Evolutionary conservation across 805 yeast species (phyloP).

Genomic region (Nakazawaea wickerhamii): DNA sequence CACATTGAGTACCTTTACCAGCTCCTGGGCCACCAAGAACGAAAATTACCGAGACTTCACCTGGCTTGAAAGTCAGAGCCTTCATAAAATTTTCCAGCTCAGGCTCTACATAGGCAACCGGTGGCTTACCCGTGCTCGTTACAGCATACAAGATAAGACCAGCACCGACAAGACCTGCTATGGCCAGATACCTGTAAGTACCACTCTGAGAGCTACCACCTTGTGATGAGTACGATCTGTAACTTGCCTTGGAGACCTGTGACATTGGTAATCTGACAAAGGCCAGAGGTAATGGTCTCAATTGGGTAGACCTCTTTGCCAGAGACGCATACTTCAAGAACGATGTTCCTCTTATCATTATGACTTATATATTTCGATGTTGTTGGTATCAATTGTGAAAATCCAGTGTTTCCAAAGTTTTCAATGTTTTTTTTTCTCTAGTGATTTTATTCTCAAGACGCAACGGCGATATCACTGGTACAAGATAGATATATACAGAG

Average conservation of each 20-base stretch:
- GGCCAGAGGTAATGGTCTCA: not conserved
- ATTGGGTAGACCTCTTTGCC: not conserved
- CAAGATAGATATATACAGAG: too few species aligned
- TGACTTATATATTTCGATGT: not conserved
- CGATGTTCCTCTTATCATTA: not conserved
- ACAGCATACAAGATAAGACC: slow-evolving; percentile 8
- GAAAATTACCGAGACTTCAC: slow-evolving; percentile 74
- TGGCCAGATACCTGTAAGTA: slow-evolving; percentile 1
- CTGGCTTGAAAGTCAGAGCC: slow-evolving; percentile 47
- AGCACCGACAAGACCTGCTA: slow-evolving; percentile 6
- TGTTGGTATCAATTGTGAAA: not conserved
- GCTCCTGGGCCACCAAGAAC: slow-evolving; percentile 98
- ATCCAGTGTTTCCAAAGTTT: too few species aligned
- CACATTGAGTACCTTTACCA: slow-evolving; percentile 97
- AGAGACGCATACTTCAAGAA: not conserved
- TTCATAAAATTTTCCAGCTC: slow-evolving; percentile 6
- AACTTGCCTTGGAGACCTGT: not conserved
- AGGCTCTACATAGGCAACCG: slow-evolving; percentile 29
- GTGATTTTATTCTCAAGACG: too few species aligned
- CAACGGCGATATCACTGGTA: too few species aligned
- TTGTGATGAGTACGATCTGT: slow-evolving; percentile 8
- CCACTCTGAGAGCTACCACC: not conserved
- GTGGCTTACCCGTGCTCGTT: slow-evolving; percentile 13
- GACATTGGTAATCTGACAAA: not conserved
- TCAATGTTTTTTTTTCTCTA: too few species aligned